These are phyloP conservation scores for Acephala macrosclerotiorum DNA, from an alignment of 2,329 filamentous ascomycete genomes.

Conservation along the genomic window DNA sequence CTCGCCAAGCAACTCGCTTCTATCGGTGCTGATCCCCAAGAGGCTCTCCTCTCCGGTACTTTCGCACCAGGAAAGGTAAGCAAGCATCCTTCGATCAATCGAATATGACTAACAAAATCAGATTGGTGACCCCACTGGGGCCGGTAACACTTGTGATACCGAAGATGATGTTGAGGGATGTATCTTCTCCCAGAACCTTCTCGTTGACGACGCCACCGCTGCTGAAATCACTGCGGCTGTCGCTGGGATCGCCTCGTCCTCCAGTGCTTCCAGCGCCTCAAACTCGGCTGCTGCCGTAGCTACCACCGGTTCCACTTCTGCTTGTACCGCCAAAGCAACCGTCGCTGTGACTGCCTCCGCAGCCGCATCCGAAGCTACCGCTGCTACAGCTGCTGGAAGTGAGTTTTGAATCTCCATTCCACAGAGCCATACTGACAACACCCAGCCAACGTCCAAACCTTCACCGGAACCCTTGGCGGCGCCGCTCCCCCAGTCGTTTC, in stretches of 20 bases:
- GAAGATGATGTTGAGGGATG: slow-evolving; percentile 57
- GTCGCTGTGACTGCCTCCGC: no score
- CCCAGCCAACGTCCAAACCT: slow-evolving; percentile 49
- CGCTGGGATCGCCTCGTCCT: slow-evolving; percentile 41
- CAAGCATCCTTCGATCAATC: slow-evolving; percentile 34
- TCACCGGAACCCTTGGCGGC: slow-evolving; percentile 57
- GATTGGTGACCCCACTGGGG: slow-evolving; percentile 51
- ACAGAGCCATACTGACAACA: slow-evolving; percentile 24
- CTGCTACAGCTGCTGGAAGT: slow-evolving; percentile 39
- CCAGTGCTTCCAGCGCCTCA: slow-evolving; percentile 14
- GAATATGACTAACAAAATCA: slow-evolving; percentile 30
- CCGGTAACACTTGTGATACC: slow-evolving; percentile 59
- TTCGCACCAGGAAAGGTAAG: slow-evolving; percentile 66
- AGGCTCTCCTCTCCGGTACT: slow-evolving; percentile 66
- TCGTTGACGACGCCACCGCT: slow-evolving; percentile 60
- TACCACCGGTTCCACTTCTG: slow-evolving; percentile 4
- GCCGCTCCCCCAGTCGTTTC: slow-evolving; percentile 56
- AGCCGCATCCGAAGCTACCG: no score
- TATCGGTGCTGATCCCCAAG: slow-evolving; percentile 67
- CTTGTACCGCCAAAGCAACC: slow-evolving; percentile 35
- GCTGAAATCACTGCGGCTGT: slow-evolving; percentile 60
- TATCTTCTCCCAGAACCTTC: slow-evolving; percentile 59
- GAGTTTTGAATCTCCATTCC: slow-evolving; percentile 14
- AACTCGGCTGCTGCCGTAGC: background rate
- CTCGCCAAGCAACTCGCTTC: slow-evolving; percentile 65